A percentile compares a stretch with the other conserved stretches of the same genome.
Evolutionary conservation across 345 rosid genomes (phyloP).

Genomic region (Murraya paniculata): DNA sequence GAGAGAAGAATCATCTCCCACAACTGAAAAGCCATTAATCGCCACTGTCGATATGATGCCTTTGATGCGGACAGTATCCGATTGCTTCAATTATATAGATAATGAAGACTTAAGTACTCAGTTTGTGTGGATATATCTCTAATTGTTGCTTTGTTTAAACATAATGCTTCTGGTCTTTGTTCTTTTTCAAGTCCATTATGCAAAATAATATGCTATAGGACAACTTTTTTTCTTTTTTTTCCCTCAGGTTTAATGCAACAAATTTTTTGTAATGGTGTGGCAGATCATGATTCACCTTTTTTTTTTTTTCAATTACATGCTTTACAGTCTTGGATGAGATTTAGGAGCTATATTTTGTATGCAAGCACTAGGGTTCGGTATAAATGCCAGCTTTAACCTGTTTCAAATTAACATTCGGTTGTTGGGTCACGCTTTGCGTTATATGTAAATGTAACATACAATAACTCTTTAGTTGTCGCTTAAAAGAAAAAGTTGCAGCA

Average conservation of each 20-base stretch:
- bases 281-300: background rate
- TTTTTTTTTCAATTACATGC: too few relatives aligned
- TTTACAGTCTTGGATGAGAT: background rate
- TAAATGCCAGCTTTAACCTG: too few relatives aligned
- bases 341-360: too few relatives aligned
- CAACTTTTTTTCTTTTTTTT: background rate
- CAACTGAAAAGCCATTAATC: background rate
- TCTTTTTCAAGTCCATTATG: background rate
- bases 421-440: too few relatives aligned
- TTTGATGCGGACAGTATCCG: background rate
- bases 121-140: background rate
- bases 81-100: background rate
- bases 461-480: too few relatives aligned
- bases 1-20: constrained; percentile 7
- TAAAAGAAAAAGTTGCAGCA: too few relatives aligned
- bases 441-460: too few relatives aligned
- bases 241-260: background rate
- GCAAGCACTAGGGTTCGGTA: too few relatives aligned
- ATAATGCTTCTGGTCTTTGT: background rate
- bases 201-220: background rate
- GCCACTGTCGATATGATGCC: background rate
- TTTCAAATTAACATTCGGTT: too few relatives aligned
- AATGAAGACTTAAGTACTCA: background rate
- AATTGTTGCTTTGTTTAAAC: background rate
- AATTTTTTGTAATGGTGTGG: background rate